Evolutionary conservation across 768 basidiomycete species (phyloP).

Genomic region (Suillus hirtellus): DNA sequence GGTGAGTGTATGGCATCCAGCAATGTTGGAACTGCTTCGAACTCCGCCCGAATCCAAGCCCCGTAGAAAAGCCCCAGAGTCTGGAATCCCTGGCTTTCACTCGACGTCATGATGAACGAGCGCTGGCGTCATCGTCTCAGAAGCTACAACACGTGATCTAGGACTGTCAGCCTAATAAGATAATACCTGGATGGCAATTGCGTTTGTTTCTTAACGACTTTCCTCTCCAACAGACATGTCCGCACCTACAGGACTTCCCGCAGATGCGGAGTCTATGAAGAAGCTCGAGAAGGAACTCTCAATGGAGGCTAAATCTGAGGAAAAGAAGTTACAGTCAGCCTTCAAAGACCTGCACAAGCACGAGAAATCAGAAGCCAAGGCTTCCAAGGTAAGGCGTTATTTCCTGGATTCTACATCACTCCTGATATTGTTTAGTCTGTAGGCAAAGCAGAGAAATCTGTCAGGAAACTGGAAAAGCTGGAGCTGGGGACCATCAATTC

Average conservation of each 20-base stretch:
- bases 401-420: background rate
- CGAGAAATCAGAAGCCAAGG: conserved; percentile 55
- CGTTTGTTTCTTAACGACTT: conserved; percentile 1
- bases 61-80: too few relatives aligned
- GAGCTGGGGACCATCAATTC: conserved; percentile 53
- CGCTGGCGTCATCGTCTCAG: too few relatives aligned
- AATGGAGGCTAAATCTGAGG: conserved; percentile 54
- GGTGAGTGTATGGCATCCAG: too few relatives aligned
- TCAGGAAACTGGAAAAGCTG: conserved; percentile 48
- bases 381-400: conserved; percentile 44
- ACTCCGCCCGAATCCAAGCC: too few relatives aligned
- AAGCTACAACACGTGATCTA: too few relatives aligned
- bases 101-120: too few relatives aligned
- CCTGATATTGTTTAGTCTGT: conserved; percentile 32
- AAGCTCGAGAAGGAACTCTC: conserved; percentile 45
- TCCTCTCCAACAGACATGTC: conserved; percentile 25
- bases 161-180: too few relatives aligned
- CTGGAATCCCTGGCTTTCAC: too few relatives aligned
- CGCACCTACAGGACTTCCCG: conserved; percentile 15
- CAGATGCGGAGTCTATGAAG: conserved; percentile 33
- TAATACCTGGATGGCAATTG: background rate
- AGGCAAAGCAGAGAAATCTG: conserved; percentile 47
- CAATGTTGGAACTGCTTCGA: too few relatives aligned
- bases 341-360: conserved; percentile 52
- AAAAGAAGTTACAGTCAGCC: conserved; percentile 49